These are phyloP conservation scores for Emergomyces africanus DNA, from an alignment of 2,329 filamentous ascomycete species.

Conservation along the genomic window DNA sequence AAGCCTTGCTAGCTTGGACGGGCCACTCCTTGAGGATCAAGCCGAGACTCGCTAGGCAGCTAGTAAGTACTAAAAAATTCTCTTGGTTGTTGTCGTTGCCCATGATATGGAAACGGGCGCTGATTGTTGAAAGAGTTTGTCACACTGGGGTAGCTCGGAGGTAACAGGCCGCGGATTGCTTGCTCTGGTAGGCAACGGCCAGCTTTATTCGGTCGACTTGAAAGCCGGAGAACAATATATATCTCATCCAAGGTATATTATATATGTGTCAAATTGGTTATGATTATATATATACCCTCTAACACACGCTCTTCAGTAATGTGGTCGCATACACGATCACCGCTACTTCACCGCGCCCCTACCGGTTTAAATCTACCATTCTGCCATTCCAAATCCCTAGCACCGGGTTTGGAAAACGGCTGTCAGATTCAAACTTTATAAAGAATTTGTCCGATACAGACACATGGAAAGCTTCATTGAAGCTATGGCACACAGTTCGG, in stretches of 20 bases:
- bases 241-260: slow-evolving; percentile 61
- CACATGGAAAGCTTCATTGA: slow-evolving; percentile 57
- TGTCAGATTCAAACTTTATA: slow-evolving; percentile 63
- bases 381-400: slow-evolving; percentile 67
- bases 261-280: neutral
- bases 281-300: slow-evolving; percentile 4
- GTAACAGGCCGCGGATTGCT: slow-evolving; percentile 79
- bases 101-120: slow-evolving; percentile 10
- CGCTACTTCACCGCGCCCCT: slow-evolving; percentile 62
- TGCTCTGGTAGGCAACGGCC: slow-evolving; percentile 72
- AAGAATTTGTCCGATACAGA: slow-evolving; percentile 56
- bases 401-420: slow-evolving; percentile 46
- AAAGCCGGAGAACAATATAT: slow-evolving; percentile 79
- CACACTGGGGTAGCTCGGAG: slow-evolving; percentile 84
- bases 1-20: slow-evolving; percentile 90
- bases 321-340: slow-evolving; percentile 81
- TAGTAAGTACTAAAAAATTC: slow-evolving; percentile 36
- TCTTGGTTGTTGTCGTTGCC: neutral
- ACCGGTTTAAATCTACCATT: slow-evolving; percentile 68
- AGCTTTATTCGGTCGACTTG: slow-evolving; percentile 75
- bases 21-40: slow-evolving; percentile 70
- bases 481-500: slow-evolving; percentile 54
- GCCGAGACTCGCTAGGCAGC: slow-evolving; percentile 59
- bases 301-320: slow-evolving; percentile 41
- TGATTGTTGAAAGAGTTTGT: slow-evolving; percentile 46